Base-by-base conservation (phyloP, 192 early-diverging fungal genomes). In the Gigaspora rosea region DNA sequence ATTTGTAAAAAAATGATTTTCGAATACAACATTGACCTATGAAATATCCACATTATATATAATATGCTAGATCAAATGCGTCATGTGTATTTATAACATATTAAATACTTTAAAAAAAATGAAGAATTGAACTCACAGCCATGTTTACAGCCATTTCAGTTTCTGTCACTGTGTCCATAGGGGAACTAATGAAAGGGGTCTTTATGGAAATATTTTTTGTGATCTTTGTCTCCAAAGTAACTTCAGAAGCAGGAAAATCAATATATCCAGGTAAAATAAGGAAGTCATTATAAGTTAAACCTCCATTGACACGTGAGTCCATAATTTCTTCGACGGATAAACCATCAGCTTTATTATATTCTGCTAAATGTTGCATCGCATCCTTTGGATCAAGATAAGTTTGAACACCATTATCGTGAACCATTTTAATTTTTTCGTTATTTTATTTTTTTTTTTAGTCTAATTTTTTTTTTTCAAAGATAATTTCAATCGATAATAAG, bases 111-210 rank as follows among this genome's bases (percentile, higher is more conserved):
- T n/a, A n/a, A 61, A 61, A 61, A 61, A 61, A 61, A 20, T 22
- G 27, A 61, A 61, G 9, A 61, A 27, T 27, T 27, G 27, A 61
- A 83, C 91, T 93, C 80, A 94, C 86, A 63, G 96, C 96, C 94
- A 99, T 96, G 76, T 93, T 91, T 82, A 97, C 95, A 54, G 97
- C 97, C 97, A 99, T 99, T n/a, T 95, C 91, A 16, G 93, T 87
- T 87, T 99, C 96, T 46, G 97, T 97, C 27, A 99, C 97, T 48
- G 97, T 99, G 84, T 99, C 97, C 97, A 99, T 99, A 71, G 96
- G 97, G 73, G 92, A 93, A 22, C 95, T 96, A 79, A 97, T 79
- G 82, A 99, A 93, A 7, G 97, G 97, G 13, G 95, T 94, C 84
- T 94, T 95, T 86, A 99, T 88, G 65, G 88, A 85, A 78, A 95